Evolutionary conservation across 2,329 filamentous ascomycete genomes (phyloP).

Genomic region (Pseudocercospora fijiensis): DNA sequence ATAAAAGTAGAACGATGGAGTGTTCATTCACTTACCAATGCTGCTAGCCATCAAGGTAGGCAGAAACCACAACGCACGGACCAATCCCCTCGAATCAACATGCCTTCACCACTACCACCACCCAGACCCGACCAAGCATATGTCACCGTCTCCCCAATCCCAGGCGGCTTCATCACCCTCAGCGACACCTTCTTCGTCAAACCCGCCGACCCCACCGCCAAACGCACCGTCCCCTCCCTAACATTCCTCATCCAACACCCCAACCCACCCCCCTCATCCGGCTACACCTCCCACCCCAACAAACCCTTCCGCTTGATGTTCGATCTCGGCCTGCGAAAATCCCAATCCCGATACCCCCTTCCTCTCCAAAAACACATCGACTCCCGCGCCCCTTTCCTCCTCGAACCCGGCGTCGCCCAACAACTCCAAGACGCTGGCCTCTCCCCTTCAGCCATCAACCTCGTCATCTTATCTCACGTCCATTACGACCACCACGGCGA

Average conservation of each 20-base stretch:
- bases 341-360: conserved; percentile 46
- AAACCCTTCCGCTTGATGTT: conserved; percentile 49
- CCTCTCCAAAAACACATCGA: conserved; percentile 49
- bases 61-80: background rate
- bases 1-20: background rate
- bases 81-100: background rate
- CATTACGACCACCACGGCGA: conserved; percentile 62
- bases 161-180: conserved; percentile 37
- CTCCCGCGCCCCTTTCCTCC: conserved; percentile 47
- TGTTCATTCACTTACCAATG: conserved; percentile 4
- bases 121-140: conserved; percentile 28
- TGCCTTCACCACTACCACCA: conserved; percentile 25
- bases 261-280: conserved; percentile 24
- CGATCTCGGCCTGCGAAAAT: conserved; percentile 54
- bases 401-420: conserved; percentile 47
- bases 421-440: conserved; percentile 41
- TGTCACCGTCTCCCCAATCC: conserved; percentile 35
- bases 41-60: conserved; percentile 1
- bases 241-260: conserved; percentile 55
- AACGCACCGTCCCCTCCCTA: conserved; percentile 54
- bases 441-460: conserved; percentile 40
- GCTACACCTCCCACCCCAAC: conserved; percentile 11
- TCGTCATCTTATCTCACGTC: conserved; percentile 52
- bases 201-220: conserved; percentile 44
- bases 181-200: conserved; percentile 33